These are phyloP conservation scores for Mucor irregularis DNA, from an alignment of 371 early-diverging fungal genomes.

Conservation along the genomic window DNA sequence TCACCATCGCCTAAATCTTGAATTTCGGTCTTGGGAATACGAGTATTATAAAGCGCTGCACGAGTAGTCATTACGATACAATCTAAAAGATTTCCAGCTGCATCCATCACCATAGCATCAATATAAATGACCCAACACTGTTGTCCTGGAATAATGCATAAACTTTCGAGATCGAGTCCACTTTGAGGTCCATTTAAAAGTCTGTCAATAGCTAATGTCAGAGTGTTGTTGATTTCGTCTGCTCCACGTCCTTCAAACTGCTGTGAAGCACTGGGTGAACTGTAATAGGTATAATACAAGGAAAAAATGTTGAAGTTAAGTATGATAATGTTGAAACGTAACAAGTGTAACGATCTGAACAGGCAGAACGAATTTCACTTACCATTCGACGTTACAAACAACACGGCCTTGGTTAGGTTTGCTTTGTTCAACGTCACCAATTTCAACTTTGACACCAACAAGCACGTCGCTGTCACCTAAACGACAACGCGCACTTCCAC, in stretches of 20 bases:
- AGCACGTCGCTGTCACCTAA: constrained; percentile 85
- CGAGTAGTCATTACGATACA: constrained; percentile 80
- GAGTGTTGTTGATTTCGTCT: constrained; percentile 81
- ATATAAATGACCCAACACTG: constrained; percentile 91
- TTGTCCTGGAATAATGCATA: constrained; percentile 89
- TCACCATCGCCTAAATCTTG: constrained; percentile 73
- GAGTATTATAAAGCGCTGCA: constrained; percentile 84
- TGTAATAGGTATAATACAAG: constrained; percentile 16
- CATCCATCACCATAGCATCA: constrained; percentile 89
- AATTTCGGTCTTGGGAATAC: constrained; percentile 80
- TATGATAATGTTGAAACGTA: too few relatives aligned
- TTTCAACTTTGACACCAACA: constrained; percentile 92
- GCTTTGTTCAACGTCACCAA: constrained; percentile 68
- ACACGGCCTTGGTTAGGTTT: constrained; percentile 67
- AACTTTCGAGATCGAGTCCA: constrained; percentile 80
- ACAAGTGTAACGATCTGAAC: too few relatives aligned
- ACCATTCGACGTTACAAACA: constrained; percentile 88
- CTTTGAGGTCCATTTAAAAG: constrained; percentile 78
- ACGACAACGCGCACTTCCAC: constrained; percentile 82
- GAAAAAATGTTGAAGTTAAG: background rate
- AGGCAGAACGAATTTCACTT: too few relatives aligned
- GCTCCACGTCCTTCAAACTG: constrained; percentile 80
- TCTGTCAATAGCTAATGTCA: constrained; percentile 80
- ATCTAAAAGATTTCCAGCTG: constrained; percentile 87
- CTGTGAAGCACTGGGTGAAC: constrained; percentile 79